phyloP scores from a whole-genome alignment of 2,329 filamentous ascomycete genomes.

The Hypoxylon sp. region DNA sequence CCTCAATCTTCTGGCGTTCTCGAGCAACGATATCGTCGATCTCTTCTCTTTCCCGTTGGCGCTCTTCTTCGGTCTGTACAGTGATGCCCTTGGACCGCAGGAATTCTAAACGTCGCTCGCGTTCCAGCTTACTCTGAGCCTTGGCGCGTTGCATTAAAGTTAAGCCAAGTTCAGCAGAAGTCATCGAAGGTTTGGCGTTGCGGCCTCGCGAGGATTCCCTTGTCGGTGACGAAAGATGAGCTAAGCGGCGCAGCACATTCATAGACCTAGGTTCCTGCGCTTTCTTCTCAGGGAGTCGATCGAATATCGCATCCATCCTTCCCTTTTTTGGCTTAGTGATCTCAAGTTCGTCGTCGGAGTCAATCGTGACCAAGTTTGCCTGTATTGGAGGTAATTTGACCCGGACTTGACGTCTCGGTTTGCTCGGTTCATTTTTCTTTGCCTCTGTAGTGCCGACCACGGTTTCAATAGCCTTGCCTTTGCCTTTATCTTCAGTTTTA shows the following conservation, averaged over 20 bases:
- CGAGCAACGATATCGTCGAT: slow-evolving; percentile 91
- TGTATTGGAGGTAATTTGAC: slow-evolving; percentile 64
- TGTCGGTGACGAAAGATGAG: slow-evolving; percentile 76
- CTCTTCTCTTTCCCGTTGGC: slow-evolving; percentile 83
- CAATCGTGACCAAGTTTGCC: slow-evolving; percentile 58
- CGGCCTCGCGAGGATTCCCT: slow-evolving; percentile 64
- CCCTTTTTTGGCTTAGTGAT: slow-evolving; percentile 67
- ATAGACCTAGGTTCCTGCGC: slow-evolving; percentile 75
- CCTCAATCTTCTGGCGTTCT: slow-evolving; percentile 83
- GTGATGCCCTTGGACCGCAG: slow-evolving; percentile 85
- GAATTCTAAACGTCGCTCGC: slow-evolving; percentile 81
- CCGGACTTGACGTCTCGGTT: slow-evolving; percentile 64
- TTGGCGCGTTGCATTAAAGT: slow-evolving; percentile 80
- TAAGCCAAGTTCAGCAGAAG: slow-evolving; percentile 76
- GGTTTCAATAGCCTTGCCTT: slow-evolving; percentile 66
- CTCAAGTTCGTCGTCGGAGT: slow-evolving; percentile 75
- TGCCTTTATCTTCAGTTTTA: slow-evolving; percentile 68
- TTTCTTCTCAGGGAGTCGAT: slow-evolving; percentile 75
- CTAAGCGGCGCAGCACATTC: slow-evolving; percentile 79
- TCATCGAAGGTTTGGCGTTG: slow-evolving; percentile 72
- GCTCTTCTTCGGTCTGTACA: slow-evolving; percentile 88
- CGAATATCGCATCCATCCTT: slow-evolving; percentile 76
- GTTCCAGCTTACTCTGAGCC: slow-evolving; percentile 83
- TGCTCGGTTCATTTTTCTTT: slow-evolving; percentile 49
- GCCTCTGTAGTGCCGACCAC: slow-evolving; percentile 50